Evolutionary conservation across 2,329 filamentous ascomycete genomes (phyloP), one percentile per base, ranked within the genome.

Genomic region (Trichoderma koningiopsis): DNA sequence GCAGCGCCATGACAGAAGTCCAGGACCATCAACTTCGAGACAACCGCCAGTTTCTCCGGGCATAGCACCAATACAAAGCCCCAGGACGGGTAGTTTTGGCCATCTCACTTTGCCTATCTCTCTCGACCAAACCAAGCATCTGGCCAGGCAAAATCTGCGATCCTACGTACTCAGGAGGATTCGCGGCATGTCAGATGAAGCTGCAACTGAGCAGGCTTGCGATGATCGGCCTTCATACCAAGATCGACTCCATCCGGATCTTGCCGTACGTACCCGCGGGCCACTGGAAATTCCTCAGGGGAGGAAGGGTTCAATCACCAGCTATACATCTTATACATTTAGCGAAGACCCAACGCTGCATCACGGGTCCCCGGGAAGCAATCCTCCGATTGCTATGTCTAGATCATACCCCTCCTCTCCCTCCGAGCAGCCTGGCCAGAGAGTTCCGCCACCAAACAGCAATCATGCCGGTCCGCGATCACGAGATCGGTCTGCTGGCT

Each of bases 371-470:
- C 63, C 74, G 22, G 74, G 74, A 1, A 70, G 70, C 22, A 75
- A 71, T 40, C 68, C 31, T 43, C 59, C 74, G 24, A 69, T 72
- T 14, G 64, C 72, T 29, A 62, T 73, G 24, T 13, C 71, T 3
- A 75, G 82, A 59, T 83, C 83, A 1, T 81, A 82, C 67, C 86
- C 85, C 4, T 81, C 82, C 27, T 84, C 83, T 0, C 81, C 82
- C 70, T 76, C 82, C 5, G 82, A 86, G 63, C 74, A 79, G 37
- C 79, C 78, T 7, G 71, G 74, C 5, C 69, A 74, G 47, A 74
- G 73, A 37, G 71, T 65, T 24, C 70, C 69, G 1, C 22, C 72
- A 27, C 68, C 49, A 24, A 64, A 69, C 71, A 73, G 24, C 67
- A 72, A 47, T 52, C 61, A 24, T 35, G 33, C 63, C 27, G 75